Evolutionary conservation across 345 rosid species (phyloP).

Genomic region (Xanthoceras sorbifolium): DNA sequence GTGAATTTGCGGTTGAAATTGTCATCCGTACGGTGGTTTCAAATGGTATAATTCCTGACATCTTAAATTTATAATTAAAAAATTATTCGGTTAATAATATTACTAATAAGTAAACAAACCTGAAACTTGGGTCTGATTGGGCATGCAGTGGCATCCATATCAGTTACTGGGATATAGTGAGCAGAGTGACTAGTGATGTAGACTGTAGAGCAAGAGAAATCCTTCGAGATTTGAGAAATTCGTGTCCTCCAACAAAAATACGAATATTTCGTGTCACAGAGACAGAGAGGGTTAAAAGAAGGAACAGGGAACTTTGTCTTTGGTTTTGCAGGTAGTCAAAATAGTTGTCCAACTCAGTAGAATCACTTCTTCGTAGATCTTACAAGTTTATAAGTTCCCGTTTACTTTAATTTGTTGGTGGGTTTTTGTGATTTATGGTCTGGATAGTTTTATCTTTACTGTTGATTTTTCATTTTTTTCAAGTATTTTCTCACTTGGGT

Average conservation of each 20-base stretch:
- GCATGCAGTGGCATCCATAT: not conserved
- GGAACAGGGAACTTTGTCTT: too few species aligned
- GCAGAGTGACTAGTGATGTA: not conserved
- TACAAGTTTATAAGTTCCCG: not conserved
- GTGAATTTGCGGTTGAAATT: too few species aligned
- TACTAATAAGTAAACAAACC: too few species aligned
- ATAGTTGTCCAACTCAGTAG: too few species aligned
- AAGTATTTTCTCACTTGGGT: not conserved
- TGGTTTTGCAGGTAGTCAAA: too few species aligned
- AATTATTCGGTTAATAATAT: too few species aligned
- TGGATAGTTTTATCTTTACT: not conserved
- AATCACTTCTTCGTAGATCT: not conserved
- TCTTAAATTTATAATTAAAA: too few species aligned
- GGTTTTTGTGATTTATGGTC: not conserved
- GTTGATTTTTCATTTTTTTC: not conserved
- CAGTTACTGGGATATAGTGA: not conserved
- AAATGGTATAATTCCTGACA: too few species aligned
- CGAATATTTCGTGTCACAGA: not conserved
- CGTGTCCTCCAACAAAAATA: not conserved
- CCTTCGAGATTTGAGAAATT: constrained; percentile 18
- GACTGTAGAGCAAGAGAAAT: not conserved
- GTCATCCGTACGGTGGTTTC: too few species aligned
- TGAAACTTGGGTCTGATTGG: not conserved
- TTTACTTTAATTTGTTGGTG: not conserved
- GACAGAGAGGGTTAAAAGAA: too few species aligned